Percentiles rank a stretch among this genome's conserved stretches.
These are phyloP conservation scores for Litsea cubeba DNA, from an alignment of 164 flowering plant species.

Conservation along the genomic window DNA sequence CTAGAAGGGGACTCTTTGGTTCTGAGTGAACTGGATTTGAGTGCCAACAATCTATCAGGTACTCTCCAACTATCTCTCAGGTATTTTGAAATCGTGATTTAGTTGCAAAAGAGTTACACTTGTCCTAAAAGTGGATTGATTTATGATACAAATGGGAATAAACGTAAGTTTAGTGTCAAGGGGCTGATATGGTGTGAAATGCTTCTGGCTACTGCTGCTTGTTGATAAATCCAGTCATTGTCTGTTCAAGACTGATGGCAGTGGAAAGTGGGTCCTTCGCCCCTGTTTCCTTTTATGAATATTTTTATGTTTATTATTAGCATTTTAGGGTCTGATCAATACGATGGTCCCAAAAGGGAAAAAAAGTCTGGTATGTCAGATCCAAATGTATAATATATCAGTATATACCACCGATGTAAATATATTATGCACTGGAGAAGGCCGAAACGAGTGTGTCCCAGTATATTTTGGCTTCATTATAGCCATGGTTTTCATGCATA, in stretches of 20 bases:
- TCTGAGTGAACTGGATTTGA: constrained; percentile 78
- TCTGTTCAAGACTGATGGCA: background rate
- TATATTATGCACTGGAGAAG: too few species aligned
- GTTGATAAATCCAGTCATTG: background rate
- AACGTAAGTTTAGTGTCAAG: background rate
- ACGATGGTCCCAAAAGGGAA: too few species aligned
- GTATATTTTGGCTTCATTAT: too few species aligned
- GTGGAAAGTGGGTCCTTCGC: background rate
- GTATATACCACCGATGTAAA: too few species aligned
- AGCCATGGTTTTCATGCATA: too few species aligned
- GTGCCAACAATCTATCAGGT: constrained; percentile 96
- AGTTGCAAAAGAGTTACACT: background rate
- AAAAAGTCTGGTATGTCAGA: too few species aligned
- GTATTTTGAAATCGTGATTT: constrained; percentile 26
- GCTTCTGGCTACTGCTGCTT: background rate
- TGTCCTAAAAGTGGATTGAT: background rate
- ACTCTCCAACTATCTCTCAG: constrained; percentile 76
- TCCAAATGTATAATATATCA: too few species aligned
- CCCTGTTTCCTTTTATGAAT: too few species aligned
- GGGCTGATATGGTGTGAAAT: background rate
- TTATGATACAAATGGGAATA: background rate
- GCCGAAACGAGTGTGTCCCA: too few species aligned
- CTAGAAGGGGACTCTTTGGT: constrained; percentile 75
- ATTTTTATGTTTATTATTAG: too few species aligned
- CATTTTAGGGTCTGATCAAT: too few species aligned